A percentile compares a stretch with the other conserved stretches of the same genome.
Conservation (phyloP, 108 stramenopile species). For the Cyclotella sp. region DNA sequence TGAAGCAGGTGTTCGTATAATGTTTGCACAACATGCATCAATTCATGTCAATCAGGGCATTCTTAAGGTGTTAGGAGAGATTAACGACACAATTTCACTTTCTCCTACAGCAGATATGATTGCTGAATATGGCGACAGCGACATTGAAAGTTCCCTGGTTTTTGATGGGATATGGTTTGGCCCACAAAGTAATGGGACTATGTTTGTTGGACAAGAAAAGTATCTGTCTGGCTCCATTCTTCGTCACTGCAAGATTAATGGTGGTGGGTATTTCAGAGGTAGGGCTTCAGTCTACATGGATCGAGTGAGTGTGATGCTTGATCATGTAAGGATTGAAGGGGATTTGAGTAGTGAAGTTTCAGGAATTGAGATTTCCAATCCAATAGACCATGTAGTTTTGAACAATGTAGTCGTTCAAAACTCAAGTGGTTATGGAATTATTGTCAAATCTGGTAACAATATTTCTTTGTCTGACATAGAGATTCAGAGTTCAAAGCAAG, state of each 20-base stretch:
- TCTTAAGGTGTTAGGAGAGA: conserved; percentile 12
- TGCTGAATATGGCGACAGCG: conserved; percentile 9
- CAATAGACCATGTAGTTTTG: too few relatives aligned
- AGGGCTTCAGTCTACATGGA: too few relatives aligned
- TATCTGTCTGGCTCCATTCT: conserved; percentile 16
- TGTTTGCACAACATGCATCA: conserved; percentile 17
- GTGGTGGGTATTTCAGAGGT: conserved; percentile 18
- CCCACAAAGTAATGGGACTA: conserved; percentile 3
- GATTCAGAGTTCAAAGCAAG: too few relatives aligned
- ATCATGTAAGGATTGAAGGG: too few relatives aligned
- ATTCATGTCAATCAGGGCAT: conserved; percentile 24
- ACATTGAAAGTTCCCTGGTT: conserved; percentile 1
- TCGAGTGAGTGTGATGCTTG: too few relatives aligned
- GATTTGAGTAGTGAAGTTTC: too few relatives aligned
- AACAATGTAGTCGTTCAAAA: too few relatives aligned
- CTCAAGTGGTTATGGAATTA: too few relatives aligned
- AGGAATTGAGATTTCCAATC: too few relatives aligned
- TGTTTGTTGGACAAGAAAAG: not conserved
- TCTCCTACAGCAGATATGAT: conserved; percentile 1
- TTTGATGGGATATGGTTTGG: conserved; percentile 22
- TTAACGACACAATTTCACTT: not conserved
- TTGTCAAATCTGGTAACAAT: too few relatives aligned
- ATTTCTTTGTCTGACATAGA: too few relatives aligned
- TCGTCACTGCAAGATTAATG: conserved; percentile 10
- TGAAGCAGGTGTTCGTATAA: conserved; percentile 25